Base-by-base conservation (phyloP, 2,329 filamentous ascomycete genomes). In the Colletotrichum sp. region DNA sequence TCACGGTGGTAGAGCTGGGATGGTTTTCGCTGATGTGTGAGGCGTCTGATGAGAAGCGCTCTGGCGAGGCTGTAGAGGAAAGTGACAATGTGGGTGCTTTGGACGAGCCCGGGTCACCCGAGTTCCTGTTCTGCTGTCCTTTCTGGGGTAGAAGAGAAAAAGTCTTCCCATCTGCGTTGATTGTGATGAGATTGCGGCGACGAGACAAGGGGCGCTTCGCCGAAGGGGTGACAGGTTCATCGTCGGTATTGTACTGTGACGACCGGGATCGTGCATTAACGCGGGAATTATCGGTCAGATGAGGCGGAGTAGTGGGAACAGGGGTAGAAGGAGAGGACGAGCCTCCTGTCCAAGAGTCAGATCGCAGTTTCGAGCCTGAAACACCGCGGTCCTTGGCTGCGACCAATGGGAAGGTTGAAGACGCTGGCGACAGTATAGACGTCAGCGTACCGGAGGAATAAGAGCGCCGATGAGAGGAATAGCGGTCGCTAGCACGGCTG, bases 81-180 rank as follows among this genome's bases (percentile, higher is more conserved):
- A 86, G 85, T 49, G 88, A 89, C 63, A 87, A 81, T 18, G 83
- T 84, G 39, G 86, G 83, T 12, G 89, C 89, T 78, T 81, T 81
- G 21, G 81, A 76, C 21, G 83, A 84, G n/a, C 81, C 49, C 13
- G 69, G n/a, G 55, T 69, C 62, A 36, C 34, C 44, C 36, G 63
- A 39, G 32, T 72, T 55, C 59, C 44, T 64, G 59, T 32, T 67
- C 57, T 39, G 70, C 36, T 76, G 70, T 62, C 65, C 67, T 59
- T 62, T 62, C 13, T 88, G 80, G 81, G 82, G 83, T 77, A 87
- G 77, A 72, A 92, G 82, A 18, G 90, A 90, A 79, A 92, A 92
- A 6, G 90, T 92, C 82, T 91, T 91, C 72, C 78, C 78, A 82
- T 92, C 89, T 8, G 89, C 82, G 78, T 92, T 86, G 32, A 92